Conservation (phyloP, 2,329 filamentous ascomycete genomes). For the Diaporthe sp. region DNA sequence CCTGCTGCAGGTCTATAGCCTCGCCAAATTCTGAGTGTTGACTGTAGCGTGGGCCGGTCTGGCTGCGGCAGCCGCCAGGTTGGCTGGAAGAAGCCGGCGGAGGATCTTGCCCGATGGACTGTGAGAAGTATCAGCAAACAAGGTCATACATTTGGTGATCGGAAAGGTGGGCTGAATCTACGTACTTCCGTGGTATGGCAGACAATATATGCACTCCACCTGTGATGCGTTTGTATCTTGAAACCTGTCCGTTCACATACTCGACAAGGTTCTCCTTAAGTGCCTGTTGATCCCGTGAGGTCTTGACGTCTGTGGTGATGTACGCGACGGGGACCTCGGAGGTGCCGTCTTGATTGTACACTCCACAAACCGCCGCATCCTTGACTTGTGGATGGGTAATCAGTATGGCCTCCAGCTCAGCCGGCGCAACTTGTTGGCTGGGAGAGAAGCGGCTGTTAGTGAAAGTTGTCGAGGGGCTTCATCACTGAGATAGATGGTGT, state of each 20-base stretch:
- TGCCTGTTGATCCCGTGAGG: neutral
- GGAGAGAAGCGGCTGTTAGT: neutral
- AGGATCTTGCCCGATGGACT: constrained; percentile 39
- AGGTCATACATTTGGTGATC: neutral
- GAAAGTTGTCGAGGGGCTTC: neutral
- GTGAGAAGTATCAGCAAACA: neutral
- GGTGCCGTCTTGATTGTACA: constrained; percentile 36
- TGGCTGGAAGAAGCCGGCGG: constrained; percentile 36
- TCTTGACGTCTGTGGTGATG: constrained; percentile 18
- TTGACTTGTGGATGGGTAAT: constrained; percentile 33
- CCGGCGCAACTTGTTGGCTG: constrained; percentile 38
- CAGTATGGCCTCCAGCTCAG: constrained; percentile 35
- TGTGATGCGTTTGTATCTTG: constrained; percentile 35
- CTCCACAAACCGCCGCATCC: constrained; percentile 36
- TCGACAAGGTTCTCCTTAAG: constrained; percentile 13
- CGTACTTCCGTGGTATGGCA: constrained; percentile 38
- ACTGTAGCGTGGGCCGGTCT: neutral
- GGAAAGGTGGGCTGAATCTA: neutral
- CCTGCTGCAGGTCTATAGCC: neutral
- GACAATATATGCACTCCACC: constrained; percentile 31
- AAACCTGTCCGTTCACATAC: constrained; percentile 25
- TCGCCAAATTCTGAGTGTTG: neutral
- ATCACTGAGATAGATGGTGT: neutral
- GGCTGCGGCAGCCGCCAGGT: neutral
- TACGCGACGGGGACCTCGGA: constrained; percentile 38